Conservation (phyloP, 495 filamentous ascomycete species). For the Margaritispora aquatica region DNA sequence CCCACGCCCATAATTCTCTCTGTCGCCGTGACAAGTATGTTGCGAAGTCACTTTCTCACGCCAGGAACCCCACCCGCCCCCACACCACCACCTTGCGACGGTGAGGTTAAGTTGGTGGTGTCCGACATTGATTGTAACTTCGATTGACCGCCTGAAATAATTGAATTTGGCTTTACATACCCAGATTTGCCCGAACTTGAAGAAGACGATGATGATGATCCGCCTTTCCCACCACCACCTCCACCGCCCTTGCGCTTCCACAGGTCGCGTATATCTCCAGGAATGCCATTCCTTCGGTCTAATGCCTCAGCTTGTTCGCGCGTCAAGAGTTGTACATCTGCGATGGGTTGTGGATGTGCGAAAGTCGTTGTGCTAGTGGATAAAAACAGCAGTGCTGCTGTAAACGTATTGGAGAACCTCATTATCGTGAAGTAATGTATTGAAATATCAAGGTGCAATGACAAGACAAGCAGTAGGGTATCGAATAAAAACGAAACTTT, state of each 20-base stretch:
- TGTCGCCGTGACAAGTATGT: too few relatives aligned
- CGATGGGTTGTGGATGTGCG: constrained; percentile 17
- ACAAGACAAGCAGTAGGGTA: not conserved
- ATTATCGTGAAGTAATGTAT: not conserved
- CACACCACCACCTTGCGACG: too few relatives aligned
- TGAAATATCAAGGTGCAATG: not conserved
- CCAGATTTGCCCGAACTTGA: constrained; percentile 11
- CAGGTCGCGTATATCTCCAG: constrained; percentile 30
- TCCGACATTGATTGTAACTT: too few relatives aligned
- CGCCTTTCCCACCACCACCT: constrained; percentile 39
- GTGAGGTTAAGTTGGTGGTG: too few relatives aligned
- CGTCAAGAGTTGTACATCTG: constrained; percentile 15
- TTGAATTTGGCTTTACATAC: too few relatives aligned
- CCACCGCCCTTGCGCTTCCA: constrained; percentile 54
- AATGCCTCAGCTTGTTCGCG: constrained; percentile 3
- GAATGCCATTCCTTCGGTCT: not conserved
- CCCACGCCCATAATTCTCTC: not conserved
- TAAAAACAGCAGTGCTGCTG: constrained; percentile 7
- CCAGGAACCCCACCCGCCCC: too few relatives aligned
- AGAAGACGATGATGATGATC: constrained; percentile 3
- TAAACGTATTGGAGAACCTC: not conserved
- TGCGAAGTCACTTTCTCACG: too few relatives aligned
- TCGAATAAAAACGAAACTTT: too few relatives aligned
- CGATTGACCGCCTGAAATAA: too few relatives aligned
- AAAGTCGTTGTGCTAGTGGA: not conserved